Conservation (phyloP, 163 green algal genomes). For the Chlorella variabilis region DNA sequence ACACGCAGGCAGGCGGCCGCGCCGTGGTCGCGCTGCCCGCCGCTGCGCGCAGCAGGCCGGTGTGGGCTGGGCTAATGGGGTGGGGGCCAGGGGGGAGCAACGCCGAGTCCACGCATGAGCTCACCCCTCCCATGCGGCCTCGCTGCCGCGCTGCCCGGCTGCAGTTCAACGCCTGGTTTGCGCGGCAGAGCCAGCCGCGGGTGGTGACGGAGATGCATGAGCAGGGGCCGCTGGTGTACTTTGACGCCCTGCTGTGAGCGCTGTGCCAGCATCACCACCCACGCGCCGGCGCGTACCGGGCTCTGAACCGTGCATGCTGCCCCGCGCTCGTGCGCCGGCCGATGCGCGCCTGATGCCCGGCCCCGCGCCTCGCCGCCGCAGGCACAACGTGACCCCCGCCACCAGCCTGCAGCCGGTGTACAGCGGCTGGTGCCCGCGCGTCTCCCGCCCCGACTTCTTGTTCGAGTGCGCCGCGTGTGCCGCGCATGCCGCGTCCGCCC, state of each 20-base stretch:
- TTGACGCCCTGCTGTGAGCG: constrained; percentile 28
- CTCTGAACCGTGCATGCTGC: no score
- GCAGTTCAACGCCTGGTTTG: constrained; percentile 51
- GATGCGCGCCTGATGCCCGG: not conserved
- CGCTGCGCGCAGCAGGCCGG: no score
- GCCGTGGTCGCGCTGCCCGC: no score
- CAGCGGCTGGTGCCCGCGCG: constrained; percentile 31
- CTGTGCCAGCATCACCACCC: not conserved
- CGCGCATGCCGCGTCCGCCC: no score
- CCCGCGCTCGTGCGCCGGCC: no score
- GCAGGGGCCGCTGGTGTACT: constrained; percentile 38
- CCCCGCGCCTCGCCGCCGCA: not conserved
- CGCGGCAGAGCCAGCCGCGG: constrained; percentile 33
- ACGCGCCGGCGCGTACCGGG: no score
- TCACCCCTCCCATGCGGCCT: no score
- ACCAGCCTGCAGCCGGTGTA: not conserved
- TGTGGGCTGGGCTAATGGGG: not conserved
- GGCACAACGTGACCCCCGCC: constrained; percentile 22
- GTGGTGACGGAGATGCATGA: constrained; percentile 39
- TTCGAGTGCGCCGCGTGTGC: no score
- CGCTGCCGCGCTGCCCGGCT: no score
- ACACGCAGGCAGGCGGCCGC: constrained; percentile 33
- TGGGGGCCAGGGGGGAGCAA: no score
- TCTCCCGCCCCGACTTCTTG: constrained; percentile 33
- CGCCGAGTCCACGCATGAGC: no score